Evolutionary conservation across 768 basidiomycete species (phyloP).

Genomic region (Podaxis sp.): DNA sequence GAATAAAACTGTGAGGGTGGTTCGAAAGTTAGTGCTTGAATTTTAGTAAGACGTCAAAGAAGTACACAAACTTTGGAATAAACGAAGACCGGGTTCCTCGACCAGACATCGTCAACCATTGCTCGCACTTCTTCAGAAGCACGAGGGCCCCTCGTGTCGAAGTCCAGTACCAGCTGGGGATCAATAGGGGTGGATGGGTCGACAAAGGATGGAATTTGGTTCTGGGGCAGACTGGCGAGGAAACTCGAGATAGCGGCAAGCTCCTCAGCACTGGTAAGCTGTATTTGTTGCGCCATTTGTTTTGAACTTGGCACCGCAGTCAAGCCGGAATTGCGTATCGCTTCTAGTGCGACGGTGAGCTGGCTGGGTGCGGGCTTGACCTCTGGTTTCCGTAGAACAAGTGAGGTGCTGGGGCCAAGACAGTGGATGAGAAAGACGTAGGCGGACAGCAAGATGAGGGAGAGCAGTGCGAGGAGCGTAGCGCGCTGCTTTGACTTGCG

Average conservation of each 20-base stretch:
- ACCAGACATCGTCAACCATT: conserved; percentile 68
- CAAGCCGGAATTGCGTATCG: conserved; percentile 34
- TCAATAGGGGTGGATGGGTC: conserved; percentile 68
- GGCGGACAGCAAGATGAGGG: conserved; percentile 47
- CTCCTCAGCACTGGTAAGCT: conserved; percentile 56
- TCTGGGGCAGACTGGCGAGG: conserved; percentile 70
- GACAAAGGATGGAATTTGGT: conserved; percentile 65
- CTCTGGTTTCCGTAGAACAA: conserved; percentile 30
- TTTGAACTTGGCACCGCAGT: conserved; percentile 14
- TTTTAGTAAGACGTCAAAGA: neutral
- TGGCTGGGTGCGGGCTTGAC: conserved; percentile 29
- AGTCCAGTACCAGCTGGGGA: conserved; percentile 79
- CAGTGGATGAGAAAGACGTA: conserved; percentile 56
- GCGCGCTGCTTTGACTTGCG: conserved; percentile 52
- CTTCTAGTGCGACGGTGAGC: conserved; percentile 32
- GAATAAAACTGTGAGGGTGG: conserved; percentile 51
- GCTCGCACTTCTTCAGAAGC: conserved; percentile 59
- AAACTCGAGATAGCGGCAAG: conserved; percentile 75
- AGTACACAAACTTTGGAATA: conserved; percentile 59
- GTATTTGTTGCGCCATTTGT: conserved; percentile 27
- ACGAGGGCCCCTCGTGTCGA: conserved; percentile 67
- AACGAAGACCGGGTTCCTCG: conserved; percentile 69
- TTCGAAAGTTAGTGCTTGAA: conserved; percentile 5
- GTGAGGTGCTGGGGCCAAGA: conserved; percentile 37
- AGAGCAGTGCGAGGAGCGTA: conserved; percentile 51